Percentiles rank a stretch among this genome's conserved stretches.
These are phyloP conservation scores for Amphirosellinia nigrospora DNA, from an alignment of 495 filamentous ascomycete species.

Conservation along the genomic window DNA sequence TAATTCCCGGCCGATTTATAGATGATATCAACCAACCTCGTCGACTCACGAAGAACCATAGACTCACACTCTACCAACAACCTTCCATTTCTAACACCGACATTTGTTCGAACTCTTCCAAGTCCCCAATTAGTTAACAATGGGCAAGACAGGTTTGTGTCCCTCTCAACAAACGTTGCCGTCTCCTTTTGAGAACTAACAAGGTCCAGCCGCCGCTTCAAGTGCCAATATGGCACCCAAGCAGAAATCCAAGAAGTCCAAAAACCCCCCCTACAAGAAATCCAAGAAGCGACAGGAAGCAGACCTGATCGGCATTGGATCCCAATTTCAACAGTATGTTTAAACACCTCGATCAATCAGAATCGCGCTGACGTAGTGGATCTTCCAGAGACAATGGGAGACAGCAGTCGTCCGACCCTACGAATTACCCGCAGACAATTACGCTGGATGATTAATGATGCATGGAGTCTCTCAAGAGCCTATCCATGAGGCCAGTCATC, in stretches of 20 bases:
- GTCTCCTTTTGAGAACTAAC: background rate
- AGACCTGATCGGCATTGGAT: background rate
- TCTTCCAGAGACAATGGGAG: background rate
- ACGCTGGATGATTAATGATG: background rate
- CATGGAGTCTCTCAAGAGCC: background rate
- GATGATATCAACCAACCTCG: background rate
- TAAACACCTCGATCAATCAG: background rate
- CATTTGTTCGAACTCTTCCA: background rate
- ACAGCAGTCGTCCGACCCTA: background rate
- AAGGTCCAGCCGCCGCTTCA: background rate
- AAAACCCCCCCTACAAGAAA: background rate
- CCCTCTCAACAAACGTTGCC: background rate
- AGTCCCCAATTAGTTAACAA: background rate
- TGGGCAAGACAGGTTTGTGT: slow-evolving; percentile 1
- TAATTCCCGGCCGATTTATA: background rate
- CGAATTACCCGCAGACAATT: background rate
- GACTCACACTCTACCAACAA: background rate
- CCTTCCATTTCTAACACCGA: background rate
- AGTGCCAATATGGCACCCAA: background rate
- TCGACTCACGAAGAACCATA: background rate
- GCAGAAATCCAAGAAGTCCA: background rate
- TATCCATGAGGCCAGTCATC: background rate
- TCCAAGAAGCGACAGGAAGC: background rate
- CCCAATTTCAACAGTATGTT: background rate
- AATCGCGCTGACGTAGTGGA: background rate